phyloP scores from a whole-genome alignment of 331 rosid genomes.

The Pyracantha coccinea region DNA sequence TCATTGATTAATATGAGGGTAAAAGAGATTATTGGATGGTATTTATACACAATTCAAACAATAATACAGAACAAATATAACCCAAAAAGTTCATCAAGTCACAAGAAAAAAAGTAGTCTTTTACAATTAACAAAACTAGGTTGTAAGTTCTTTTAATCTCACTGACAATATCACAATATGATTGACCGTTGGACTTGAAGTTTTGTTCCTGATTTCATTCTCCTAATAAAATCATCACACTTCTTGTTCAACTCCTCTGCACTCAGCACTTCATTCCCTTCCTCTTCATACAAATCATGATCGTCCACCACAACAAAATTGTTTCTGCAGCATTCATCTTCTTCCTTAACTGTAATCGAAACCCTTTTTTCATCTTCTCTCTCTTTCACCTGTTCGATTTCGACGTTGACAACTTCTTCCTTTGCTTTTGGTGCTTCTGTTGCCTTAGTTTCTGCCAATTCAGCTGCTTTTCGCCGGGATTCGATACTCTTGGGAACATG shows the following conservation, averaged over 20 bases:
- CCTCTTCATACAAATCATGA: neutral
- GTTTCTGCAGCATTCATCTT: slow-evolving; percentile 10
- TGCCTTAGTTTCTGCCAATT: neutral
- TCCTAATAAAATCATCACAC: slow-evolving; percentile 78
- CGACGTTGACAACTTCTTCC: neutral
- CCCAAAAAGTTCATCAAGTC: neutral
- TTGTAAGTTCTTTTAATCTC: neutral
- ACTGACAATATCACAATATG: neutral
- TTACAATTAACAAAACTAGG: neutral
- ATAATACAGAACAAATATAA: neutral
- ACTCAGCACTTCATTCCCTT: slow-evolving; percentile 1
- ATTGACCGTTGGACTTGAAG: slow-evolving; percentile 23
- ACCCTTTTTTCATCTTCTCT: neutral
- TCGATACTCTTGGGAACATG: neutral
- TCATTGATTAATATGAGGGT: neutral
- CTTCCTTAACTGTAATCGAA: neutral
- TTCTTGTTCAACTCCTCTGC: slow-evolving; percentile 62
- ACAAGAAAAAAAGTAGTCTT: neutral
- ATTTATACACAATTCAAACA: neutral
- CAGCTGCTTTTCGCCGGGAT: neutral
- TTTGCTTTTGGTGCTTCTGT: neutral
- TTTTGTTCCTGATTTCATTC: slow-evolving; percentile 46
- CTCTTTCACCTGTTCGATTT: neutral
- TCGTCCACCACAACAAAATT: neutral
- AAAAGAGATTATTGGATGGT: neutral